Percentiles rank a stretch among this genome's conserved stretches.
Conservation (phyloP, 2,329 filamentous ascomycete genomes). For the Botryotinia calthae region DNA sequence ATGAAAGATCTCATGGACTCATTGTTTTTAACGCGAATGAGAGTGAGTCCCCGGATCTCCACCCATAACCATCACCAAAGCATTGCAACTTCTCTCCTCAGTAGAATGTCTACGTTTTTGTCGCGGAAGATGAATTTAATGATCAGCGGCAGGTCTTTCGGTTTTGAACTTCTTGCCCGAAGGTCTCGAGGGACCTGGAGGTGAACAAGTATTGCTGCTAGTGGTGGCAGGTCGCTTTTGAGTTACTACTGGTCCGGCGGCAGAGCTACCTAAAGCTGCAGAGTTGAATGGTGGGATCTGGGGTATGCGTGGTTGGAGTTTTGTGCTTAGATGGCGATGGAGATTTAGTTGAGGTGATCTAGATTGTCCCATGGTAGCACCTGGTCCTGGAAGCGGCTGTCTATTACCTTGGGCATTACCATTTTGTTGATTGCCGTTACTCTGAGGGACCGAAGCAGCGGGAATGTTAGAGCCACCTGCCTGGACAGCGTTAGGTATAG, state of each 20-base stretch:
- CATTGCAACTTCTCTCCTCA: neutral
- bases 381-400: neutral
- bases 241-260: neutral
- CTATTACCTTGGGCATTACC: neutral
- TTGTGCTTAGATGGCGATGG: neutral
- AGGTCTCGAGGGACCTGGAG: neutral
- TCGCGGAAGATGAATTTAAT: neutral
- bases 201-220: neutral
- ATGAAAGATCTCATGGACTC: neutral
- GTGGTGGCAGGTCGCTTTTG: neutral
- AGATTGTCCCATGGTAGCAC: neutral
- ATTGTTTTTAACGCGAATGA: neutral
- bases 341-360: neutral
- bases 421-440: neutral
- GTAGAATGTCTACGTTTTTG: too few species aligned
- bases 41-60: fast-evolving
- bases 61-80: too few species aligned
- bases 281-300: neutral
- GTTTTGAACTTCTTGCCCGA: neutral
- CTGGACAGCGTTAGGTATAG: neutral
- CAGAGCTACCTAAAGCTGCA: neutral
- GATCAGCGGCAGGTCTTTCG: neutral
- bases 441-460: neutral
- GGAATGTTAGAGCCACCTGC: fast-evolving
- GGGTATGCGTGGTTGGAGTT: neutral